phyloP scores from a whole-genome alignment of 2,329 filamentous ascomycete species.

The Colletotrichum magnum region DNA sequence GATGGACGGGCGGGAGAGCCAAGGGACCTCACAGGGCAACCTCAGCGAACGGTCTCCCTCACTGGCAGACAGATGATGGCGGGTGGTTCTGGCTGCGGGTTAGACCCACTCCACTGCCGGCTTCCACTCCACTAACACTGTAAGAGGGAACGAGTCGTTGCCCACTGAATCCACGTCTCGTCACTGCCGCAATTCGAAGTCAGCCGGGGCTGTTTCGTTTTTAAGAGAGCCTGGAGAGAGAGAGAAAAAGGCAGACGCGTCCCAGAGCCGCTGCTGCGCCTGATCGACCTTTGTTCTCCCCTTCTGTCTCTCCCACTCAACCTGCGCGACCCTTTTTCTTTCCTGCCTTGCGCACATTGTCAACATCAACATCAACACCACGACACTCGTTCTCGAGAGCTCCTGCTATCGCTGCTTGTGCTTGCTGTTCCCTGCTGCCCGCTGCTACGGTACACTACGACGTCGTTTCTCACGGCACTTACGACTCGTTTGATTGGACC shows the following conservation, averaged over 20 bases:
- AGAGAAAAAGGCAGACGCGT: conserved; percentile 38
- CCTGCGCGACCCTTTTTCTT: not conserved
- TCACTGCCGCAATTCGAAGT: conserved; percentile 39
- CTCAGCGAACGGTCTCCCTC: not conserved
- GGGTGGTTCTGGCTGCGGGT: conserved; percentile 23
- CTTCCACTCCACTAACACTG: conserved; percentile 25
- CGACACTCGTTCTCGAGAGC: conserved; percentile 18
- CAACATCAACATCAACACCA: conserved; percentile 3
- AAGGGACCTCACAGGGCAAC: not conserved
- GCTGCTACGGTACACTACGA: not conserved
- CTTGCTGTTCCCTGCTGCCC: too few species aligned
- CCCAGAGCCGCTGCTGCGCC: conserved; percentile 13
- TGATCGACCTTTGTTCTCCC: conserved; percentile 19
- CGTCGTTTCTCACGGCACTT: conserved; percentile 13
- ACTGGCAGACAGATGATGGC: conserved; percentile 7
- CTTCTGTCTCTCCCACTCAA: not conserved
- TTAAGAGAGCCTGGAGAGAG: conserved; percentile 6
- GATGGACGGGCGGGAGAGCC: too few species aligned
- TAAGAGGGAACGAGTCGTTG: conserved; percentile 33
- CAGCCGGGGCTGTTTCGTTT: conserved; percentile 39
- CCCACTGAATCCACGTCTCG: conserved; percentile 38
- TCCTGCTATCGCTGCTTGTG: too few species aligned
- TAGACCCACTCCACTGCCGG: conserved; percentile 29
- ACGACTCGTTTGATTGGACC: conserved; percentile 28
- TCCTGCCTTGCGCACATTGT: not conserved